Base-by-base conservation (phyloP, 257 asterid species). In the Perilla frutescens region DNA sequence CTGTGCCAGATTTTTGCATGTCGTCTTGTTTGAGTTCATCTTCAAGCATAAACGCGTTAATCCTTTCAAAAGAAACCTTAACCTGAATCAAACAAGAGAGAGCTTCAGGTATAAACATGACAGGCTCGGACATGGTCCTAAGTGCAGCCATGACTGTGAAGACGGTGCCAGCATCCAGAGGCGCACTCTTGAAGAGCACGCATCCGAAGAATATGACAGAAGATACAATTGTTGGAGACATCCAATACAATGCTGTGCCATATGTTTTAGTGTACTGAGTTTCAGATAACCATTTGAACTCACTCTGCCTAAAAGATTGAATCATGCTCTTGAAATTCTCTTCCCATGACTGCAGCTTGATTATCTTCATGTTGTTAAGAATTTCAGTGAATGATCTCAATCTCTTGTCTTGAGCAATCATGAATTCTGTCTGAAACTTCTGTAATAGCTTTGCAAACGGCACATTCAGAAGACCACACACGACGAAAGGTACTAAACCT, bases 311-410 rank as follows among this genome's bases (percentile, higher is more conserved):
- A n/a, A 62, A 83, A 5, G 86, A 80, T 39, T 83, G 86, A 4
- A 87, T 75, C 74, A 80, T 7, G 71, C 50, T 80, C 85, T 85
- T 89, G 84, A 88, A 91, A 14, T 91, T 83, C 64, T 86, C 84
- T 64, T 91, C 96, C 97, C 97, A 91, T 0, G 97, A 89, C 56
- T 87, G 96, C 81, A 89, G 66, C 86, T 91, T 91, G 41, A 91
- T 86, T 63, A 91, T 84, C 68, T 91, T 91, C 88, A 91, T 91
- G 76, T 71, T 89, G 81, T 91, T 91, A 48, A 91, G 87, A 66
- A 89, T 87, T 71, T 91, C 97, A 5, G 93, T 84, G 74, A 85
- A 79, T 20, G 90, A 78, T 70, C 92, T 81, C 69, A 91, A 71
- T 34, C 97, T 73, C 83, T 74, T 84, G 77, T 89, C 97, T 68